Conservation (phyloP, 2,329 filamentous ascomycete species). For the Ophiostoma ips region DNA sequence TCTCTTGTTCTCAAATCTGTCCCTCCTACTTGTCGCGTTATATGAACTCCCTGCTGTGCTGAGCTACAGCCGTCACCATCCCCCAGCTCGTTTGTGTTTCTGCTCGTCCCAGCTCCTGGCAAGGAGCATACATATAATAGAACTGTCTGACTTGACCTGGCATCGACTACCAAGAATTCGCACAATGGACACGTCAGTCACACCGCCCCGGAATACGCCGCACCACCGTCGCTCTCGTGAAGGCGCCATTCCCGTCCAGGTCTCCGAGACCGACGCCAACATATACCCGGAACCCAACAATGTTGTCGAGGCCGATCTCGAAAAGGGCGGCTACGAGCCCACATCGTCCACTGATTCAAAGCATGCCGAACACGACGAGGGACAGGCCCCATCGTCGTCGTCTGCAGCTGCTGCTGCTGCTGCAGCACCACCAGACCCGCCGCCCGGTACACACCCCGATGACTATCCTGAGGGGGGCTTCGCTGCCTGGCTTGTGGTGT, state of each 20-base stretch:
- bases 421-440: neutral
- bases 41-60: too few species aligned
- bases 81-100: too few species aligned
- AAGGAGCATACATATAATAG: too few species aligned
- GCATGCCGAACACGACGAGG: neutral
- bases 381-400: too few species aligned
- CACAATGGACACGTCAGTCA: too few species aligned
- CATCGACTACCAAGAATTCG: neutral
- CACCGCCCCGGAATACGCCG: conserved; percentile 1
- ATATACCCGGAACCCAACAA: conserved; percentile 20
- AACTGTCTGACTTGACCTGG: too few species aligned
- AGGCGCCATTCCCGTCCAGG: conserved; percentile 19
- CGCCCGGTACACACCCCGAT: conserved; percentile 23
- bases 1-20: too few species aligned
- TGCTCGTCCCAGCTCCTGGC: too few species aligned
- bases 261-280: conserved; percentile 23
- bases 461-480: conserved; percentile 39
- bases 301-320: conserved; percentile 21
- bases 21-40: too few species aligned
- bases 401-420: neutral
- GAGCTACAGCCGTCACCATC: too few species aligned
- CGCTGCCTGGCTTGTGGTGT: conserved; percentile 36
- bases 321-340: conserved; percentile 17
- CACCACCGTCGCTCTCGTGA: conserved; percentile 31
- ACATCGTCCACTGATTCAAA: neutral